Conservation (phyloP, 2,329 filamentous ascomycete genomes). For the Herpotrichia juniperi region DNA sequence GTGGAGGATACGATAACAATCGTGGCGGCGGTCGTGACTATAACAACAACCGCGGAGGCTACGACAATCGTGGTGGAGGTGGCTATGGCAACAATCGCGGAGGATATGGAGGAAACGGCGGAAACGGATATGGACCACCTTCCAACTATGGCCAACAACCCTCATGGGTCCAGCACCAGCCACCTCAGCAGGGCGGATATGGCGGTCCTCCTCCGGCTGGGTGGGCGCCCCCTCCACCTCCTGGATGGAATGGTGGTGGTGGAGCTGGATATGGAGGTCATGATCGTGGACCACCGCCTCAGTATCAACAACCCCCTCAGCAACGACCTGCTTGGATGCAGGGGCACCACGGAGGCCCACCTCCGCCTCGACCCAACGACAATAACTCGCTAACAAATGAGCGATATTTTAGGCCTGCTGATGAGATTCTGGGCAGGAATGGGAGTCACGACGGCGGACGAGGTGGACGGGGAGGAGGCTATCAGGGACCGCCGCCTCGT, state of each 20-base stretch:
- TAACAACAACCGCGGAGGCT: constrained; percentile 17
- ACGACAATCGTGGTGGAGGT: constrained; percentile 8
- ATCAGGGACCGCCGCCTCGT: constrained; percentile 29
- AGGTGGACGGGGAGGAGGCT: constrained; percentile 22
- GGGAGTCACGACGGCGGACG: constrained; percentile 27
- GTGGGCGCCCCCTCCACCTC: constrained; percentile 34
- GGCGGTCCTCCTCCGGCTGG: constrained; percentile 35
- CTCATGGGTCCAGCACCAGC: not conserved
- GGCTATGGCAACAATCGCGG: constrained; percentile 13
- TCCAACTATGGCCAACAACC: constrained; percentile 32
- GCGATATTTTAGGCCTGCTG: constrained; percentile 29
- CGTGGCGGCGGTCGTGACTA: not conserved
- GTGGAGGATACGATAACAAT: constrained; percentile 18
- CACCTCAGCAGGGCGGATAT: constrained; percentile 6
- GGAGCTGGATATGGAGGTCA: constrained; percentile 1
- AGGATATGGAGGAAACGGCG: constrained; percentile 19
- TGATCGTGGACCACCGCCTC: not conserved
- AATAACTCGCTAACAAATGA: constrained; percentile 29
- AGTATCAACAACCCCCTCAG: constrained; percentile 5
- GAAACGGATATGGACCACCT: constrained; percentile 10
- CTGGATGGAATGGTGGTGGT: constrained; percentile 9
- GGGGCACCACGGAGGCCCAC: constrained; percentile 16
- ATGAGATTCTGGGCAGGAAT: constrained; percentile 30
- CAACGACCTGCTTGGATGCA: constrained; percentile 4
- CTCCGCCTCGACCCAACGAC: constrained; percentile 25